Conservation (phyloP, 2,329 filamentous ascomycete species). For the Plenodomus lindquistii region DNA sequence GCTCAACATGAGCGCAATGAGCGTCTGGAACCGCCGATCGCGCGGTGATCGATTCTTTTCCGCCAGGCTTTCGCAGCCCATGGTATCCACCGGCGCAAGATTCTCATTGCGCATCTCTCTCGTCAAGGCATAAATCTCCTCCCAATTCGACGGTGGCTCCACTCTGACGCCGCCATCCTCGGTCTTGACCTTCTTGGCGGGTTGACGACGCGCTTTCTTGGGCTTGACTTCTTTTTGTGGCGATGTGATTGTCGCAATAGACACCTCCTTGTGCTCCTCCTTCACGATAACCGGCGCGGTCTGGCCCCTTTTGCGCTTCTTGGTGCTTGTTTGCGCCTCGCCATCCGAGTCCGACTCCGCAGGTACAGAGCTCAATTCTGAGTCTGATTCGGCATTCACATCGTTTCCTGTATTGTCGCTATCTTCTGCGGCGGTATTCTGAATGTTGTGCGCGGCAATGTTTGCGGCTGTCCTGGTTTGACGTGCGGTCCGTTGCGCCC, state of each 20-base stretch:
- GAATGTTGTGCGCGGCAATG: constrained; percentile 20
- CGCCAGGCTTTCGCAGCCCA: constrained; percentile 87
- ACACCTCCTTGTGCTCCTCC: constrained; percentile 29
- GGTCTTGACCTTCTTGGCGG: constrained; percentile 39
- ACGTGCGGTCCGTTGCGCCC: constrained; percentile 31
- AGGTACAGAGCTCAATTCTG: constrained; percentile 38
- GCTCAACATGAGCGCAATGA: constrained; percentile 86
- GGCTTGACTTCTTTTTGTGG: constrained; percentile 27
- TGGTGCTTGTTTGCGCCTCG: constrained; percentile 16
- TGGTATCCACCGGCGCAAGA: constrained; percentile 88
- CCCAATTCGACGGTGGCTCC: constrained; percentile 78
- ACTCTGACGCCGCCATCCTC: constrained; percentile 46
- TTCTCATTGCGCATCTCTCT: constrained; percentile 76
- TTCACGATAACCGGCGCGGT: constrained; percentile 39
- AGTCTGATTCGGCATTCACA: constrained; percentile 24
- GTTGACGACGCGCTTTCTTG: constrained; percentile 44
- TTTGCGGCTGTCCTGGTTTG: constrained; percentile 35
- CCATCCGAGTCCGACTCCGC: constrained; percentile 29
- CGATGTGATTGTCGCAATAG: constrained; percentile 23
- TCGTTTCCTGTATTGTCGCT: constrained; percentile 10
- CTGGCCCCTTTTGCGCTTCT: constrained; percentile 55
- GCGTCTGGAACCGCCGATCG: constrained; percentile 79
- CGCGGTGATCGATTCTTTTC: constrained; percentile 53
- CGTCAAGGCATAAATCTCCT: constrained; percentile 75
- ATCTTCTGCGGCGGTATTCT: constrained; percentile 4